phyloP scores from a whole-genome alignment of 1,139 yeast genomes.

The Kurtzmaniella quercitrusa region DNA sequence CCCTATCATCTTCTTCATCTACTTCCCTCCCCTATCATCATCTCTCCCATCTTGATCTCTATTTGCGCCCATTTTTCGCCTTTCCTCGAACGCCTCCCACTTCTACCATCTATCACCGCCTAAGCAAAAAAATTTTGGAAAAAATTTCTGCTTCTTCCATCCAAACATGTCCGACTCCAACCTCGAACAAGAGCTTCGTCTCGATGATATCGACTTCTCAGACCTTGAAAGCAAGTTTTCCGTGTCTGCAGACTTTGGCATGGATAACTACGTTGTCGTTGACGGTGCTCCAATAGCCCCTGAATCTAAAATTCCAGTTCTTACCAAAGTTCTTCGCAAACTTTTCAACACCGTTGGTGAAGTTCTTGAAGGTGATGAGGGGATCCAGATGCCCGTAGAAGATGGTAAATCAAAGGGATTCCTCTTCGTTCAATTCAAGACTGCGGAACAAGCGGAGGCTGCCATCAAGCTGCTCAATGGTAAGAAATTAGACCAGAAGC shows the following conservation, averaged over 20 bases:
- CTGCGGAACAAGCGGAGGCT: constrained; percentile 62
- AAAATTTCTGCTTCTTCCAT: not conserved
- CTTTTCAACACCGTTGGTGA: constrained; percentile 69
- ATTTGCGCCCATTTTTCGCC: too few relatives aligned
- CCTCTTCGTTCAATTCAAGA: constrained; percentile 78
- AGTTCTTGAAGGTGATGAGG: constrained; percentile 61
- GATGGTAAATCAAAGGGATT: constrained; percentile 82
- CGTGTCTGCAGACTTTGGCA: constrained; percentile 55
- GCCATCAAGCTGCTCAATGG: constrained; percentile 82
- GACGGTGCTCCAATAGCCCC: constrained; percentile 98
- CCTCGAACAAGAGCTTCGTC: constrained; percentile 45
- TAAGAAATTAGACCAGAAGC: constrained; percentile 91
- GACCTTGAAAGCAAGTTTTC: constrained; percentile 80
- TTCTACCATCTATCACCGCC: too few relatives aligned
- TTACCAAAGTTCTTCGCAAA: constrained; percentile 82
- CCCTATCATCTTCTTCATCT: not conserved
- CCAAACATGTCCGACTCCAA: constrained; percentile 25
- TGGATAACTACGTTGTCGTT: constrained; percentile 79
- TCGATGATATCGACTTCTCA: constrained; percentile 73
- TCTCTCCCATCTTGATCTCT: too few relatives aligned
- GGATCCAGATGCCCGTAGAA: constrained; percentile 78
- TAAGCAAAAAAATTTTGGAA: too few relatives aligned
- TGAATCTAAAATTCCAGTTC: constrained; percentile 77
- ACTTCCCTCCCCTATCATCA: not conserved
- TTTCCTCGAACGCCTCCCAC: not conserved